Percentiles rank a stretch among this genome's conserved stretches.
phyloP scores from a whole-genome alignment of 352 stramenopile genomes.

The Globisporangium yorkense region DNA sequence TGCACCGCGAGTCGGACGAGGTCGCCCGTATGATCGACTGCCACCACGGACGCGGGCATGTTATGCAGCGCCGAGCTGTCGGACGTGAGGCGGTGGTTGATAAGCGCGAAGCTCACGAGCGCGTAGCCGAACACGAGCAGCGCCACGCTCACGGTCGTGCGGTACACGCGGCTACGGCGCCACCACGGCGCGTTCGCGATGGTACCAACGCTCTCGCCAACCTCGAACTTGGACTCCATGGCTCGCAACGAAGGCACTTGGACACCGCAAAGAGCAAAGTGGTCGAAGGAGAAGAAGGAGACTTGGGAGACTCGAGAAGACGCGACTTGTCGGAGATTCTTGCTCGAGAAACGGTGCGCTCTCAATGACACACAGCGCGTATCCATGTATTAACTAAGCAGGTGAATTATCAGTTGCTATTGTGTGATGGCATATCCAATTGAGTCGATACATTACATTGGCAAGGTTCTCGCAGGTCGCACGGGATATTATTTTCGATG shows the following conservation, averaged over 20 bases:
- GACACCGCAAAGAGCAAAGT: too few species aligned
- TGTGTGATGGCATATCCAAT: too few species aligned
- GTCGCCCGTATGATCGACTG: slow-evolving; percentile 6
- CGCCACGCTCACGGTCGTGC: slow-evolving; percentile 6
- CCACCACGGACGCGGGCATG: neutral
- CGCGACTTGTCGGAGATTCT: neutral
- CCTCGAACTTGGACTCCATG: slow-evolving; percentile 6
- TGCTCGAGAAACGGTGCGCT: neutral
- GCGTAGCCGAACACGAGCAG: slow-evolving; percentile 10
- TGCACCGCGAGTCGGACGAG: slow-evolving; percentile 7
- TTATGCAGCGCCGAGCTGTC: slow-evolving; percentile 1
- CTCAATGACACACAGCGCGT: neutral
- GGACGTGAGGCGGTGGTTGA: slow-evolving; percentile 7
- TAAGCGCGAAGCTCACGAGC: slow-evolving; percentile 10
- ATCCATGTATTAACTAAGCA: neutral
- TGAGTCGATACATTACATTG: too few species aligned
- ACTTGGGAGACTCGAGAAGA: neutral
- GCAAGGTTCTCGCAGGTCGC: too few species aligned
- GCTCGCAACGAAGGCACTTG: neutral
- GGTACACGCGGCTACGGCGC: slow-evolving; percentile 6
- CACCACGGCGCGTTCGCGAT: neutral
- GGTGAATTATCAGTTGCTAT: neutral
- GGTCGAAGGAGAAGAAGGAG: neutral
- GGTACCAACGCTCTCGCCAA: neutral
- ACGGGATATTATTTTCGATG: too few species aligned